Evolutionary conservation across 768 basidiomycete species (phyloP), one percentile per base, ranked within the genome.

Genomic region (Phanerochaete sordida): DNA sequence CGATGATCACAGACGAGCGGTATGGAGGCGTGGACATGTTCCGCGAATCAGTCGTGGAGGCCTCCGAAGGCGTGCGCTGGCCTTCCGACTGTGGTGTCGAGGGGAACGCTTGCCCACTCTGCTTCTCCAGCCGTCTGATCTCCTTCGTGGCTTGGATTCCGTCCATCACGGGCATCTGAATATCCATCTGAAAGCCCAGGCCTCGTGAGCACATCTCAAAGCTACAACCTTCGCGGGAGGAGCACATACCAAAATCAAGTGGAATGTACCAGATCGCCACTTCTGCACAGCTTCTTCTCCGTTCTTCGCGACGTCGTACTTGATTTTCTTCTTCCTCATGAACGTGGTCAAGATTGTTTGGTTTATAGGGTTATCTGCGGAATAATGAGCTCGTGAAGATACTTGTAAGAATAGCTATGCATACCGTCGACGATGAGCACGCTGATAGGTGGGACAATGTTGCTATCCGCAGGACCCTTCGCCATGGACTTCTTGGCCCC

Each of bases 161-260:
- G 73, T 96, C 93, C 91, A 97, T 98, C 66, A 98, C 88, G 9
- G 97, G 97, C 85, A 99, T 95, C 75, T 98, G 96, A 56, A 99
- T 98, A 77, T 99, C 97, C 97, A 99, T 99, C 96, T 98, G 19
- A 65, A 35, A 60, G 33, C 35, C 58, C 39, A 13, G 16, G 26
- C 39, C 35, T 24, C 21, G 46, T n/a, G 44, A 28, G 43, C 46
- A 12, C n/a, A 23, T 26, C 23, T 37, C 21, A 8, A 19, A 56
- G 1, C 12, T 26, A 23, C 13, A 26, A 62, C 30, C 35, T 24
- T 47, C 9, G 57, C 54, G 47, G 57, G 45, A 57, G 35, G 31
- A 30, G 21, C 12, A 78, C 91, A 65, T 63, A 97, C 96, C 74
- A 99, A 75, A 57, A 99, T 98, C 52, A 99, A 80, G 77, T 99